Evolutionary conservation across 139 green algal genomes (phyloP).

Genomic region (Dunaliella primolecta): DNA sequence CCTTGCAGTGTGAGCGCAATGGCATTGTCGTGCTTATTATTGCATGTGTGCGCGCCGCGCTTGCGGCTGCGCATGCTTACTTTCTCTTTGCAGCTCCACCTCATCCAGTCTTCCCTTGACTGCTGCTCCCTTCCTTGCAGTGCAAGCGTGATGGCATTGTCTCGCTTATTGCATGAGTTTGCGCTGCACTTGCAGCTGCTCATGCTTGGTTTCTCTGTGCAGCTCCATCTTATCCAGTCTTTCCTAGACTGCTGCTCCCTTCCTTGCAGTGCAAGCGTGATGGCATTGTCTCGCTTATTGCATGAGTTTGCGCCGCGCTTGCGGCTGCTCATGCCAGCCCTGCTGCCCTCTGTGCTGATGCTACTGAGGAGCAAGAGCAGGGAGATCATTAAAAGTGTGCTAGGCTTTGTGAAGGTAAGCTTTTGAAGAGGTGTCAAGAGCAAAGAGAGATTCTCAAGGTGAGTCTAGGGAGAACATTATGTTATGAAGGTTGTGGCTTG

Average conservation of each 20-base stretch:
- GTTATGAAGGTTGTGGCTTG: neutral
- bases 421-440: neutral
- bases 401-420: conserved; percentile 91
- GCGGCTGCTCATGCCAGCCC: conserved; percentile 45
- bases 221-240: too few species aligned
- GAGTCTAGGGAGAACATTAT: neutral
- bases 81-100: too few species aligned
- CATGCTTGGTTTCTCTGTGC: too few species aligned
- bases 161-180: too few species aligned
- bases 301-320: conserved; percentile 82
- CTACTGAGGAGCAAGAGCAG: conserved; percentile 81
- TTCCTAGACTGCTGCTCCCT: too few species aligned
- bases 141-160: conserved; percentile 81
- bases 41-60: neutral
- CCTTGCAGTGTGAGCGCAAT: neutral
- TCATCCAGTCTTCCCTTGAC: too few species aligned
- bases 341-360: conserved; percentile 81
- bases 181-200: too few species aligned
- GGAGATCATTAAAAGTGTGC: conserved; percentile 89
- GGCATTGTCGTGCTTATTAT: neutral
- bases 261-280: conserved; percentile 68
- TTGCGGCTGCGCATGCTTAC: too few species aligned
- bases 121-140: too few species aligned
- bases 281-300: conserved; percentile 88
- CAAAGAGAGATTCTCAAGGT: neutral